Conservation (phyloP, 2,329 filamentous ascomycete species). For the Cercospora citrullina region DNA sequence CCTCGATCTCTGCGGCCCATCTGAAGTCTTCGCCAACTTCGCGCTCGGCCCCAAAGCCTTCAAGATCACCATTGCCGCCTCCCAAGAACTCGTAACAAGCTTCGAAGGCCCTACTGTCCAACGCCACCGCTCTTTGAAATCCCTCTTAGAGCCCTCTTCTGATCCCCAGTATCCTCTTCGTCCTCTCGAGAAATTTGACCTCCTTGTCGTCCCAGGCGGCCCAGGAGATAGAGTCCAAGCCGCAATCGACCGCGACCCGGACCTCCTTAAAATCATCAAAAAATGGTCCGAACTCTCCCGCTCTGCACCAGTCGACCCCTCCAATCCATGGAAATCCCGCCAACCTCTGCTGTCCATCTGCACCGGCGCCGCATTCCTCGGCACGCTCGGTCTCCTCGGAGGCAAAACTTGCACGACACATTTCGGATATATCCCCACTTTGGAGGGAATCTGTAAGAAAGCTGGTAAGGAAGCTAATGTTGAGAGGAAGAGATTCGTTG, state of each 20-base stretch:
- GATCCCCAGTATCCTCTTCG: background rate
- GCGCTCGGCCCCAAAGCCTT: background rate
- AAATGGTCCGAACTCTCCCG: background rate
- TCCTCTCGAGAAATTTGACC: background rate
- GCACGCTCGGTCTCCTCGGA: constrained; percentile 4
- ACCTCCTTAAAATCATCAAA: constrained; percentile 5
- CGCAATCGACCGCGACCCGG: constrained; percentile 12
- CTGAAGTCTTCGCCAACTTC: constrained; percentile 22
- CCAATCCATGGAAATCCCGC: background rate
- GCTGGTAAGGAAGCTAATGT: constrained; percentile 10
- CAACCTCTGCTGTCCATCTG: constrained; percentile 19
- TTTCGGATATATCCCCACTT: constrained; percentile 6
- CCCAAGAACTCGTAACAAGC: constrained; percentile 7
- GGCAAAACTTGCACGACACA: constrained; percentile 21
- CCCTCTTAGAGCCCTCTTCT: background rate
- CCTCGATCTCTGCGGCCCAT: constrained; percentile 22
- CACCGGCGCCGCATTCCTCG: constrained; percentile 19
- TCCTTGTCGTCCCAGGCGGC: constrained; percentile 19
- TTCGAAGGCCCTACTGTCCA: constrained; percentile 18
- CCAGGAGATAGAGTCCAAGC: background rate
- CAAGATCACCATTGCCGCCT: constrained; percentile 15
- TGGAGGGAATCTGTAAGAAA: constrained; percentile 11
- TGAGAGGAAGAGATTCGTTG: constrained; percentile 19
- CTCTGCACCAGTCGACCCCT: background rate
- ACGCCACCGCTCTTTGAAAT: constrained; percentile 1